Evolutionary conservation across 768 basidiomycete species (phyloP), one percentile per base, ranked within the genome.

Genomic region (Suillus americanus): DNA sequence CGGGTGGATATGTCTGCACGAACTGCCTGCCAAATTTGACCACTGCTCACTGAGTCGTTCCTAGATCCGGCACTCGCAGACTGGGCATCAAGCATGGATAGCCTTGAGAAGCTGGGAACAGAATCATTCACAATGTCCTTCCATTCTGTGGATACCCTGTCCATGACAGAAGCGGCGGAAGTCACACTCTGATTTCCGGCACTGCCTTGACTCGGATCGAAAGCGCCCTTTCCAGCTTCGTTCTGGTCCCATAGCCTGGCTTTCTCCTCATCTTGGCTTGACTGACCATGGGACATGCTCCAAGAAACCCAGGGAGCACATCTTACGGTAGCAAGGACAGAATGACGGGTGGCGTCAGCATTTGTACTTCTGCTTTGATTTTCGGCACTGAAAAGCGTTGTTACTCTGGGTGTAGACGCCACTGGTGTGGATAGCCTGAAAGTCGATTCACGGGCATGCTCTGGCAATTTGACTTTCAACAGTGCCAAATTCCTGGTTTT

Each of bases 301-400:
- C 69, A 65, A n/a, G 70, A 66, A 23, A 83, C 63, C 81, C 82
- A 83, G 3, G 80, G 79, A 10, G 81, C 69, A 30, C 69, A 70
- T 43, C 68, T 67, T 57, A 75, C 50, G 37, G 78, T 73, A 60
- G 68, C 53, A 61, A 63, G 68, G 16, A 68, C 43, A 30, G 68
- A 70, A 37, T 63, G 64, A 25, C 54, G 68, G 64, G 71, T 55
- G 2, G 28, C 53, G 45, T 70, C 69, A 28, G 63, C 64, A 61
- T 25, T 68, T 48, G 61, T 55, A 20, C 51, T 61, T 46, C 41
- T 68, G 56, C 61, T 66, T 55, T 43, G 40, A 30, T 30, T 64
- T 28, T 56, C 48, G 14, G 59, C 4, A 2, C 53, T 61, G 61
- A 69, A 28, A 55, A 67, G 62, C 61, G 50, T 67, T 10, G 73